phyloP scores from a whole-genome alignment of 2,329 filamentous ascomycete genomes.

The Colletotrichum spaethianum region DNA sequence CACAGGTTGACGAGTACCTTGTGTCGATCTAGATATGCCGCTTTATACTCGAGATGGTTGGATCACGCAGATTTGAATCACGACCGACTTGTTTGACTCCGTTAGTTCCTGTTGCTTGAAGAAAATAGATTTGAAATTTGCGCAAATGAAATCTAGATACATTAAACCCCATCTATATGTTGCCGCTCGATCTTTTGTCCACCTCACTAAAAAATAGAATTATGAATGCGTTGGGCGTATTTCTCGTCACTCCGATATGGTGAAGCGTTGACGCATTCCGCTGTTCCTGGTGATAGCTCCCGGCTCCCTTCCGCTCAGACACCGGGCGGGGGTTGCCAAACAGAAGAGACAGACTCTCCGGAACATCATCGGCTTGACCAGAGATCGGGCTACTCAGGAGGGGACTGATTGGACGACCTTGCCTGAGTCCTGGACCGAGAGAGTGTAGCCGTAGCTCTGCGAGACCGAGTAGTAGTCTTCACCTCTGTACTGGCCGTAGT shows the following conservation, averaged over 20 bases:
- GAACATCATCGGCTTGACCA: background rate
- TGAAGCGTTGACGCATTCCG: background rate
- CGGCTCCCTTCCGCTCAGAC: background rate
- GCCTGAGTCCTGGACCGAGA: constrained; percentile 9
- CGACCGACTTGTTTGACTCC: background rate
- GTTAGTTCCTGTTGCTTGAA: background rate
- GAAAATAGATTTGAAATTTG: background rate
- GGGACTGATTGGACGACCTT: no score
- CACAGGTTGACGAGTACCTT: no score
- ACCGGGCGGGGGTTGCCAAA: no score
- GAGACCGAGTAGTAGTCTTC: constrained; percentile 28
- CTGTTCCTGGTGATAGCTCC: background rate
- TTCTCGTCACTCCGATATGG: background rate
- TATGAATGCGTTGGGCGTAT: background rate
- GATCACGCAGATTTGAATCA: background rate
- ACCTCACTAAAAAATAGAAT: background rate
- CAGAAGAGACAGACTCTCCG: background rate
- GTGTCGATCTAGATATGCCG: background rate
- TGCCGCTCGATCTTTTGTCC: background rate
- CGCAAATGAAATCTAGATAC: background rate
- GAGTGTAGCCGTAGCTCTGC: constrained; percentile 22
- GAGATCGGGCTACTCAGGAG: background rate
- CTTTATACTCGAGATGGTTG: background rate
- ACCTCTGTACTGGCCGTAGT: constrained; percentile 33
- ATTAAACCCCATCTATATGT: background rate